Base-by-base conservation (phyloP, 169 alveolate genomes). In the Theileria parva region DNA sequence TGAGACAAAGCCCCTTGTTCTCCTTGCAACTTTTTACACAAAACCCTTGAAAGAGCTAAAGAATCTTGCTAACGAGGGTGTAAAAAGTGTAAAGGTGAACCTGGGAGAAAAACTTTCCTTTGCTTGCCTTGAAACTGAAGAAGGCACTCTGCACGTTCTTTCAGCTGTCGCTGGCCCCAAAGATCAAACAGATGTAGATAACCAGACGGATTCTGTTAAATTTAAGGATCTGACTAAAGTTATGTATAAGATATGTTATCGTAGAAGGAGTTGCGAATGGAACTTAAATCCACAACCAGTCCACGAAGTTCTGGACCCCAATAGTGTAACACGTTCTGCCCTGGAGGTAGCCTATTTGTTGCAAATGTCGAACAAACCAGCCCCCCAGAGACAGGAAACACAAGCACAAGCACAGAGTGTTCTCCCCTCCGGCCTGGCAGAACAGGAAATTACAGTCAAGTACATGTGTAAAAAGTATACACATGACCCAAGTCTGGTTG, bases 381-480 rank as follows among this genome's bases (percentile, higher is more conserved):
- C n/a, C n/a, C n/a, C n/a, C n/a, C n/a, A n/a, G n/a, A n/a, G n/a
- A n/a, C n/a, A 21, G 50, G 50, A n/a, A 27, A 7, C 23, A 15
- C 15, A 63, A 63, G 1, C 74, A 44, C 44, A 19, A 39, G 63
- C 15, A 12, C 17, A 37, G n/a, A 65, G 2, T 63, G n/a, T 32
- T 9, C 37, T 57, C 13, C 66, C 21, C n/a, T 19, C 66, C 15
- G 66, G 28, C 4, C 8, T 57, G 21, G 79, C 60, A 11, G 75
- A 80, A 75, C 81, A 72, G 75, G 60, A 39, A 25, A 75, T 80
- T 34, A 37, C 76, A 28, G 87, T 80, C n/a, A 70, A 60, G 48
- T 80, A 53, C 81, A 59, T 44, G 30, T 80, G 87, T 67, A 71
- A 69, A 68, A 77, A 80, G 69, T 23, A 51, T 27, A 39, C 51